Evolutionary conservation across 1,284 basidiomycete species (phyloP), one percentile per base, ranked within the genome.

Genomic region (Stereum hirsutum): DNA sequence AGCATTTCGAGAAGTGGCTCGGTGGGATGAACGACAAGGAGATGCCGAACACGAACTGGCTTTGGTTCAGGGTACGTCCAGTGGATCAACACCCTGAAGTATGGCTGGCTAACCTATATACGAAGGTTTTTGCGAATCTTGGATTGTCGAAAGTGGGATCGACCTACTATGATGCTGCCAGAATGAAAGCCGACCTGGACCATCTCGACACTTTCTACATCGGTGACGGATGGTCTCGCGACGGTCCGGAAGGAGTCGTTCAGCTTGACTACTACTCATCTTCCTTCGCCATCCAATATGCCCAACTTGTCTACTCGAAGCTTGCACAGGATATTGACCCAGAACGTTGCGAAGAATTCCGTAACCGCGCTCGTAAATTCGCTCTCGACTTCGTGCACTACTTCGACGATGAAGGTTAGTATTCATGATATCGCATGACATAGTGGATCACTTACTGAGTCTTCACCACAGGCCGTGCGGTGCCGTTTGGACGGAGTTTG

Each of bases 141-240:
- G 84, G 81, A 2, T 62, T 87, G 19, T 72, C 72, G 5, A 74
- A 73, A 46, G 80, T 78, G 28, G 76, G 74, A 4, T 82, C 81
- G 3, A 54, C 68, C 5, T 66, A 68, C 32, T 83, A 71, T 54
- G 71, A 83, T 50, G 63, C 66, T 0, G 61, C 70, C 43, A 72
- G 80, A 8, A 81, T 87, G 76, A 78, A 78, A 48, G 74, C 75
- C 2, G 84, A 88, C 54, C 65, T 88, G n/a, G 76, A 82, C 48
- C 78, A 85, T 50, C 71, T 87, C 17, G 83, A 88, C 56, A 84
- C 82, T 4, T 89, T 88, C 64, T 86, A 88, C 56, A 78, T 86
- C 42, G 75, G 81, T 4, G 71, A 75, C 20, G 82, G 83, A 2
- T 87, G 84, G 84, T 84, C 81, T 15, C 66, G 82, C 40, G 83